phyloP scores from a whole-genome alignment of 352 stramenopile genomes.

The Detonula confervacea region DNA sequence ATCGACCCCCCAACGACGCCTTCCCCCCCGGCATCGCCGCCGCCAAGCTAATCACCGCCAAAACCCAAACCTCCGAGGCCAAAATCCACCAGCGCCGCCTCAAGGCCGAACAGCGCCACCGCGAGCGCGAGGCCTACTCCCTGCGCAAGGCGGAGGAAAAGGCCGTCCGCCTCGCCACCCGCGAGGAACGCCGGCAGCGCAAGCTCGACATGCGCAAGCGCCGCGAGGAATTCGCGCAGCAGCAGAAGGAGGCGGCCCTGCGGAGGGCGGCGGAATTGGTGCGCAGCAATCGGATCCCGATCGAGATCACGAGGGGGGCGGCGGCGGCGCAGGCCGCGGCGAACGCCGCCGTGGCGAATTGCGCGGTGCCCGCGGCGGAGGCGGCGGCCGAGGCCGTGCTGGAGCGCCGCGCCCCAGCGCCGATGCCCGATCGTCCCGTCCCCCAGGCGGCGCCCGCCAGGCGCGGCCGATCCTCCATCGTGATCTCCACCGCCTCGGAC shows the following conservation, averaged over 20 bases:
- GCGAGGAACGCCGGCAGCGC: slow-evolving; percentile 61
- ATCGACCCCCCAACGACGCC: no score
- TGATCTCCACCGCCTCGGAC: slow-evolving; percentile 75
- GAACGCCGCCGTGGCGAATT: slow-evolving; percentile 12
- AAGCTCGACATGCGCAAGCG: slow-evolving; percentile 66
- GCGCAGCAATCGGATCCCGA: slow-evolving; percentile 67
- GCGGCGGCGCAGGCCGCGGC: slow-evolving; percentile 12
- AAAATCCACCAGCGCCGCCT: slow-evolving; percentile 35
- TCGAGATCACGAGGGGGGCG: slow-evolving; percentile 69
- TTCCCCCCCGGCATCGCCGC: no score
- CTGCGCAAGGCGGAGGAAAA: slow-evolving; percentile 67
- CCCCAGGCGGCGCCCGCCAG: slow-evolving; percentile 25
- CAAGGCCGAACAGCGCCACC: slow-evolving; percentile 52
- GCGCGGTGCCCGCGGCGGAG: background rate
- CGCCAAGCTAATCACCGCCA: background rate
- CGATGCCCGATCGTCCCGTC: background rate
- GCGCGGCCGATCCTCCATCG: slow-evolving; percentile 69
- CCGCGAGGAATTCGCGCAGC: slow-evolving; percentile 64
- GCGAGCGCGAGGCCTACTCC: slow-evolving; percentile 61
- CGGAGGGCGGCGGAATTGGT: slow-evolving; percentile 70
- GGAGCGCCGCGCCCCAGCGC: background rate
- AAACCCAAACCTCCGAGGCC: no score
- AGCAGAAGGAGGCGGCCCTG: slow-evolving; percentile 77
- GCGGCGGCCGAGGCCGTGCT: background rate
- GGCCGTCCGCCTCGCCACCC: slow-evolving; percentile 44